Percentiles rank a stretch among this genome's conserved stretches.
These are phyloP conservation scores for Alternaria sp. DNA, from an alignment of 2,329 filamentous ascomycete species.

Conservation along the genomic window DNA sequence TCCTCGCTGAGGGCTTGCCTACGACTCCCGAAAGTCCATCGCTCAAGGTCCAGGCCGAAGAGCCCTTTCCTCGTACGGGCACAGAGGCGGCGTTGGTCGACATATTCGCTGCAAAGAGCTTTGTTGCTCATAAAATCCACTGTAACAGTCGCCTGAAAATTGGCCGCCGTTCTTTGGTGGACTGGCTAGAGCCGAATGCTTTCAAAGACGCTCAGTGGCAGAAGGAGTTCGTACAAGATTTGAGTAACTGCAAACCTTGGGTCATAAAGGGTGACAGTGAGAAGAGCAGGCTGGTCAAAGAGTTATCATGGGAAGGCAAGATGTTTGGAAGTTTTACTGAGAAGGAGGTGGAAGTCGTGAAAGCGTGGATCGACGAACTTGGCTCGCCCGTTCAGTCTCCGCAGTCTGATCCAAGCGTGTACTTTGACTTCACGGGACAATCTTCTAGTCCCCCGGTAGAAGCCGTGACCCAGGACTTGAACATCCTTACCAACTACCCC, in stretches of 20 bases:
- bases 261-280: slow-evolving; percentile 49
- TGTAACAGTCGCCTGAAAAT: slow-evolving; percentile 49
- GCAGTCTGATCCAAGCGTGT: slow-evolving; percentile 15
- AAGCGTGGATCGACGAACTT: slow-evolving; percentile 51
- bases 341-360: slow-evolving; percentile 48
- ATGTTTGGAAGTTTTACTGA: slow-evolving; percentile 60
- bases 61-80: slow-evolving; percentile 12
- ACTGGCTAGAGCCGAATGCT: slow-evolving; percentile 51
- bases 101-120: slow-evolving; percentile 50
- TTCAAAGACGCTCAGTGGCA: slow-evolving; percentile 43
- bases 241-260: slow-evolving; percentile 51
- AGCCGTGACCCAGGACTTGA: neutral
- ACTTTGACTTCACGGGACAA: slow-evolving; percentile 28
- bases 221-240: slow-evolving; percentile 44
- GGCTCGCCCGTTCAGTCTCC: neutral
- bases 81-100: slow-evolving; percentile 19
- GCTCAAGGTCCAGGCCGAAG: slow-evolving; percentile 7
- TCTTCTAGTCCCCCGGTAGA: neutral
- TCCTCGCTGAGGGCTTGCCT: slow-evolving; percentile 41
- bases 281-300: slow-evolving; percentile 52
- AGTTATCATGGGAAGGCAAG: slow-evolving; percentile 54
- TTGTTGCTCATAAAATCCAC: slow-evolving; percentile 51
- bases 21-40: slow-evolving; percentile 29
- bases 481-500: slow-evolving; percentile 17
- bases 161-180: slow-evolving; percentile 45